Conservation (phyloP, 2,329 filamentous ascomycete genomes). For the Neonectria coccinea region DNA sequence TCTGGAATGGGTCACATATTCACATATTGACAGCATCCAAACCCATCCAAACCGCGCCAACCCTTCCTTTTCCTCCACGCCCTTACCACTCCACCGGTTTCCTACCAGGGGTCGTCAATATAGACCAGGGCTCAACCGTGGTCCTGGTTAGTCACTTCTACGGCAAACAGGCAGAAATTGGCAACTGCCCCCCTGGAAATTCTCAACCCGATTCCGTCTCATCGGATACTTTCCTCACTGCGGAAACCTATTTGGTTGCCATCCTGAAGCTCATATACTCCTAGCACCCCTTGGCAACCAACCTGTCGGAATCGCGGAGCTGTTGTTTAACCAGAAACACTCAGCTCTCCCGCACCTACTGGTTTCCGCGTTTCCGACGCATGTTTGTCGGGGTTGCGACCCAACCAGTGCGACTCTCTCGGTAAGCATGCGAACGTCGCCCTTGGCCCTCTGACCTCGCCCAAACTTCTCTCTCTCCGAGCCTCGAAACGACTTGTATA, state of each 20-base stretch:
- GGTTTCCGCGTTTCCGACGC: slow-evolving; percentile 20
- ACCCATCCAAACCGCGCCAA: slow-evolving; percentile 1
- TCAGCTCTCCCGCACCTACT: slow-evolving; percentile 13
- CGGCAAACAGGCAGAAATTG: slow-evolving; percentile 33
- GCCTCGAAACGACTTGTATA: slow-evolving; percentile 27
- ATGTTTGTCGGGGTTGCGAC: slow-evolving; percentile 17
- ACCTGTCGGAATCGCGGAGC: slow-evolving; percentile 16
- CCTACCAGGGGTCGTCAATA: slow-evolving; percentile 30
- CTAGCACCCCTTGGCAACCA: slow-evolving; percentile 22
- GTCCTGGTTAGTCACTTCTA: slow-evolving; percentile 32
- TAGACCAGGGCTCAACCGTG: slow-evolving; percentile 29
- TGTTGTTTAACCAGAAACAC: slow-evolving; percentile 25
- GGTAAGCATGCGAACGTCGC: slow-evolving; percentile 41
- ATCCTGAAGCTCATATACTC: slow-evolving; percentile 27
- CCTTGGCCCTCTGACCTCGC: slow-evolving; percentile 6
- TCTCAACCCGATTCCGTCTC: slow-evolving; percentile 21
- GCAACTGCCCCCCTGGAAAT: slow-evolving; percentile 31
- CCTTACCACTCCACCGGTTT: slow-evolving; percentile 35
- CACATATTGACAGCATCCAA: slow-evolving; percentile 19
- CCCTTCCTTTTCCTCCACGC: slow-evolving; percentile 19
- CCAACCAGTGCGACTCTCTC: slow-evolving; percentile 24
- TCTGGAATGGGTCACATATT: slow-evolving; percentile 21
- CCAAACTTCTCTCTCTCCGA: slow-evolving; percentile 21
- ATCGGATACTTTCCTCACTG: slow-evolving; percentile 18
- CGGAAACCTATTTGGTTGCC: slow-evolving; percentile 13